Evolutionary conservation across 495 filamentous ascomycete species (phyloP), one percentile per base, ranked within the genome.

Genomic region (Aspergillus nidulans): DNA sequence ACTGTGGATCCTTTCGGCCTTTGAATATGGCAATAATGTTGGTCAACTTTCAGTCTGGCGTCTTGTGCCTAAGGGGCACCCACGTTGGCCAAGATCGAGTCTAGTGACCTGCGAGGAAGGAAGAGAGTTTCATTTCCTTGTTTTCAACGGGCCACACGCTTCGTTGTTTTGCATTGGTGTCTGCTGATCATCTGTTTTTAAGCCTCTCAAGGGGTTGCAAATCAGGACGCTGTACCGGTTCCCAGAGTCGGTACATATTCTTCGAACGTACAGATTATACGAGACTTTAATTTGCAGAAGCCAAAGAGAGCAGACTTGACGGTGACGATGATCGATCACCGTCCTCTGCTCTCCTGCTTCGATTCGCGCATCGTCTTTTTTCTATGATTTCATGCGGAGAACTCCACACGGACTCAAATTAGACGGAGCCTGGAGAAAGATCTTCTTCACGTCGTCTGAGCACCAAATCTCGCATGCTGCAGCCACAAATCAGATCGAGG

Each of bases 11-110:
- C 25, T 38, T 49, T 25, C 30, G 19, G 19, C 12, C 9, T 20
- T 25, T 39, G 32, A 30, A 39, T 49, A 32, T 49, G 47, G 47
- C 47, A 49, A n/a, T 24, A 49, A n/a, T 24, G 47, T 32, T 25
- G 25, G 20, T 24, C 32, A 21, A 34, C 1, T 26, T 9, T 49
- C 9, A 34, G 30, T 34, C 15, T 36, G 24, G 46, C 46, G 34
- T 28, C 28, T 36, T 6, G 15, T 12, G 4, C 10, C 10, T 6
- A 12, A 34, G 30, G n/a, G 30, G 15, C 30, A 34, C 30, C 30
- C 30, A 34, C 30, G 30, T 34, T 34, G 30, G 30, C 30, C 30
- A 34, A 12, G 9, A 34, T 13, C 30, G 15, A 34, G 30, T 34
- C 18, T 12, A 30, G 36, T 36, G 16, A 34, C 28, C 36, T 7